Percentiles rank a stretch among this genome's conserved stretches.
Conservation (phyloP, 1,139 yeast species). For the Arxiozyma bovina region DNA sequence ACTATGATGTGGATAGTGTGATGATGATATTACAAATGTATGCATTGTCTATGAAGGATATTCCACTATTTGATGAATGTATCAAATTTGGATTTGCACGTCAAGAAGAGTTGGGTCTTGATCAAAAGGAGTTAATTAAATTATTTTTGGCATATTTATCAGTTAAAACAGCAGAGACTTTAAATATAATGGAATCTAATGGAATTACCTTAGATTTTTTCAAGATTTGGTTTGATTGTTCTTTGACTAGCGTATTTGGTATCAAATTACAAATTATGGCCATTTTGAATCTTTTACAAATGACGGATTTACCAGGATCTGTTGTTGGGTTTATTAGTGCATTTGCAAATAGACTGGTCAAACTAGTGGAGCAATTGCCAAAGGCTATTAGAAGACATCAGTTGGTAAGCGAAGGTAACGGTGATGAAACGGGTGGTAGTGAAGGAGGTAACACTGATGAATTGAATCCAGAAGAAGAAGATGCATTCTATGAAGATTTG, state of each 20-base stretch:
- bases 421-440: conserved; percentile 29
- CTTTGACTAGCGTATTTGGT: conserved; percentile 64
- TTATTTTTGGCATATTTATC: conserved; percentile 58
- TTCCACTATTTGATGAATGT: conserved; percentile 31
- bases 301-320: conserved; percentile 34
- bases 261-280: conserved; percentile 67
- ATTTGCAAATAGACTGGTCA: conserved; percentile 40
- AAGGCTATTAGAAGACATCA: conserved; percentile 60
- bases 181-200: conserved; percentile 43
- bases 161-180: conserved; percentile 51
- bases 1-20: conserved; percentile 37
- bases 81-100: conserved; percentile 20
- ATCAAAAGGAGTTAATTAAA: conserved; percentile 40
- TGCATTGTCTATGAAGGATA: conserved; percentile 30
- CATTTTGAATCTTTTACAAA: conserved; percentile 40
- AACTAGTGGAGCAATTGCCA: conserved; percentile 54
- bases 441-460: conserved; percentile 32
- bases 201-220: conserved; percentile 46
- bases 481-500: conserved; percentile 41
- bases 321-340: conserved; percentile 30
- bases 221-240: conserved; percentile 56
- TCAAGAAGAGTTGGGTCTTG: conserved; percentile 20
- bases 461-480: conserved; percentile 32
- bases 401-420: conserved; percentile 38
- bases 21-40: conserved; percentile 32